phyloP scores from a whole-genome alignment of 2,329 filamentous ascomycete species.

The Trichoderma brevicompactum region DNA sequence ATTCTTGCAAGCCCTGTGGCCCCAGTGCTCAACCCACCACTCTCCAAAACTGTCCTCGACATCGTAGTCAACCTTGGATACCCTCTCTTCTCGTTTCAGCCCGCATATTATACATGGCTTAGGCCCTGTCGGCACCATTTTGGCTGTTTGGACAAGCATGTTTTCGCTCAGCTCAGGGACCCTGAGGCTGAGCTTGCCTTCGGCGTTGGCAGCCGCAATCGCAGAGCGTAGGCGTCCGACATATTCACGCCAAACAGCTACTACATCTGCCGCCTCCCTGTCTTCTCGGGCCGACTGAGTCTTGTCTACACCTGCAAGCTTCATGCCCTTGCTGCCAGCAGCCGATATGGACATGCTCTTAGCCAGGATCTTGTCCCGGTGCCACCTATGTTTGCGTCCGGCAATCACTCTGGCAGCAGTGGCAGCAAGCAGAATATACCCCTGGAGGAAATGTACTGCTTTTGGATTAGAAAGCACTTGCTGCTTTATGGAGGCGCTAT shows the following conservation, averaged over 20 bases:
- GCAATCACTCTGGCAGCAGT: slow-evolving; percentile 82
- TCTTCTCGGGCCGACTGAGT: slow-evolving; percentile 82
- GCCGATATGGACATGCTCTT: slow-evolving; percentile 89
- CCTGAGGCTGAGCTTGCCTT: slow-evolving; percentile 54
- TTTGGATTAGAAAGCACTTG: slow-evolving; percentile 66
- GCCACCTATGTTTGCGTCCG: slow-evolving; percentile 86
- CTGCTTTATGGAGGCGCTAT: slow-evolving; percentile 62
- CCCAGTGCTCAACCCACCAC: slow-evolving; percentile 95
- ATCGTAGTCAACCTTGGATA: slow-evolving; percentile 73
- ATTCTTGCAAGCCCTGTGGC: slow-evolving; percentile 75
- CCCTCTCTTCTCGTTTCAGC: slow-evolving; percentile 82
- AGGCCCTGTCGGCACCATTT: slow-evolving; percentile 73
- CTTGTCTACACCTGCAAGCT: slow-evolving; percentile 83
- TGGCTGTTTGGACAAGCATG: slow-evolving; percentile 69
- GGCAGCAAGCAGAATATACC: slow-evolving; percentile 65
- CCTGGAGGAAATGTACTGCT: slow-evolving; percentile 65
- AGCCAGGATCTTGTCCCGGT: slow-evolving; percentile 80
- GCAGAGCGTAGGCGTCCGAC: slow-evolving; percentile 75
- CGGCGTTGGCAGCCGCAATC: slow-evolving; percentile 68
- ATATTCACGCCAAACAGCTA: slow-evolving; percentile 74
- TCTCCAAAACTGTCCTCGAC: slow-evolving; percentile 93
- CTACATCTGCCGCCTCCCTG: slow-evolving; percentile 78
- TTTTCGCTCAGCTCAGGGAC: slow-evolving; percentile 74
- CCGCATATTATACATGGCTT: slow-evolving; percentile 86
- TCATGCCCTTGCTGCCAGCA: slow-evolving; percentile 82